Evolutionary conservation across 2,329 filamentous ascomycete genomes (phyloP).

Genomic region (Cadophora malorum): DNA sequence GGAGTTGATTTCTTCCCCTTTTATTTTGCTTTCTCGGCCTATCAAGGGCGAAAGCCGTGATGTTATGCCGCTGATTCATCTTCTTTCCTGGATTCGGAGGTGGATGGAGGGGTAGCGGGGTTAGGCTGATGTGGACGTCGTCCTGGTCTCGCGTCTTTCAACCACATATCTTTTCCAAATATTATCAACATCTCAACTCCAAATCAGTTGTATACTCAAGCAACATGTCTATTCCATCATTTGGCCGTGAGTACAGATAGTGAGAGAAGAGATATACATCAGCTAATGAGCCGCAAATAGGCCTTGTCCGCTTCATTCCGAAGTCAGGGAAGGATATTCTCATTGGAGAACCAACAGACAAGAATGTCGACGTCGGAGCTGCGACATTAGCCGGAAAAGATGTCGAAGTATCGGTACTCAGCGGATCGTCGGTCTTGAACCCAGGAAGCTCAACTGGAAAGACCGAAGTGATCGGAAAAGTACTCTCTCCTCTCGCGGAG

Average conservation of each 20-base stretch:
- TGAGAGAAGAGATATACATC: neutral
- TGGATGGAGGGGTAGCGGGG: constrained; percentile 13
- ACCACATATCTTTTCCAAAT: neutral
- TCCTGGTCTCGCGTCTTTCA: neutral
- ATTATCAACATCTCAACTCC: neutral
- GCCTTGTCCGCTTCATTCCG: constrained; percentile 65
- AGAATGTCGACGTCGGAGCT: constrained; percentile 60
- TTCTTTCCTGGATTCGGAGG: neutral
- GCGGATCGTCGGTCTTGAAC: constrained; percentile 61
- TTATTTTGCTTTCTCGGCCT: neutral
- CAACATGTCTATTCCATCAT: constrained; percentile 33
- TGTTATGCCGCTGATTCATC: constrained; percentile 13
- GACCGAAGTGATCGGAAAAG: constrained; percentile 50
- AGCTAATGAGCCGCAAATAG: constrained; percentile 44
- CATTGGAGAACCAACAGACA: constrained; percentile 62
- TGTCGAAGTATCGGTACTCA: constrained; percentile 62
- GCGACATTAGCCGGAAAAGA: constrained; percentile 62
- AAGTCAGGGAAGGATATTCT: constrained; percentile 57
- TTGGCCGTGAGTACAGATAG: constrained; percentile 32
- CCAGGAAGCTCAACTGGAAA: constrained; percentile 59
- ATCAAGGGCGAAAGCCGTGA: constrained; percentile 12
- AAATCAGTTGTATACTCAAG: neutral
- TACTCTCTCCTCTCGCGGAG: constrained; percentile 53
- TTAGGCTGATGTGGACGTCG: constrained; percentile 10
- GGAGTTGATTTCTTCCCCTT: neutral